Percentiles rank a stretch among this genome's conserved stretches.
phyloP scores from a whole-genome alignment of 1,284 basidiomycete genomes.

The Mycena citricolor region DNA sequence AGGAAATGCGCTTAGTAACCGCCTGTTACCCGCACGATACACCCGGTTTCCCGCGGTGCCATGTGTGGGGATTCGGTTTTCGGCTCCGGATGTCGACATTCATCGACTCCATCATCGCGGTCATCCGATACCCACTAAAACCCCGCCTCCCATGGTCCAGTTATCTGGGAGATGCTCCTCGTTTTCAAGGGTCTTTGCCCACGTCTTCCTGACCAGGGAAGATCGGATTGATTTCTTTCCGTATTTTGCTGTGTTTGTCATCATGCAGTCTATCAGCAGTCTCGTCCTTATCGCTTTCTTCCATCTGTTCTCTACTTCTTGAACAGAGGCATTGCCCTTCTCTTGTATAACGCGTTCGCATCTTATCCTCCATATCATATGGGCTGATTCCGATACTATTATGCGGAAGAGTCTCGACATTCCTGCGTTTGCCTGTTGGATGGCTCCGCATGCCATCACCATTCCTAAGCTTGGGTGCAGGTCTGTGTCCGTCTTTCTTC shows the following conservation, averaged over 20 bases:
- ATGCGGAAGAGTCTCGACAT: conserved; percentile 6
- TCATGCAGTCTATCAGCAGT: not conserved
- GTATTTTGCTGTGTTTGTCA: not conserved
- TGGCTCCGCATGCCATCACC: conserved; percentile 2
- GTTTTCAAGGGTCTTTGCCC: not conserved
- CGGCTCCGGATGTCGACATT: too few species aligned
- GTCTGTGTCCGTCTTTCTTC: conserved; percentile 5
- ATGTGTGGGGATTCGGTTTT: too few species aligned
- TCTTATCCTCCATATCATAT: conserved; percentile 19
- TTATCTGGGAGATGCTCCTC: conserved; percentile 2
- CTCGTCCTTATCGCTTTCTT: not conserved
- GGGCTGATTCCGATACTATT: conserved; percentile 12
- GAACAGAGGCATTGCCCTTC: not conserved
- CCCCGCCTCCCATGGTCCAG: not conserved
- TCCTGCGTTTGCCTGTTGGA: not conserved
- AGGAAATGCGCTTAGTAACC: too few species aligned
- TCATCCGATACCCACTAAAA: conserved; percentile 5
- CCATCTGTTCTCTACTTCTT: conserved; percentile 5
- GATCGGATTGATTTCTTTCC: not conserved
- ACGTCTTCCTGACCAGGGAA: conserved; percentile 3
- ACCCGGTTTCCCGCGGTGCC: too few species aligned
- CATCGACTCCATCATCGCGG: too few species aligned
- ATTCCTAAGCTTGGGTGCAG: not conserved
- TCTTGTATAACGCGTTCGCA: conserved; percentile 7
- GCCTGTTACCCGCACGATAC: too few species aligned